Percentiles rank a stretch among this genome's conserved stretches.
Evolutionary conservation across 352 stramenopile species (phyloP).

Genomic region (Globisporangium megalacanthum): DNA sequence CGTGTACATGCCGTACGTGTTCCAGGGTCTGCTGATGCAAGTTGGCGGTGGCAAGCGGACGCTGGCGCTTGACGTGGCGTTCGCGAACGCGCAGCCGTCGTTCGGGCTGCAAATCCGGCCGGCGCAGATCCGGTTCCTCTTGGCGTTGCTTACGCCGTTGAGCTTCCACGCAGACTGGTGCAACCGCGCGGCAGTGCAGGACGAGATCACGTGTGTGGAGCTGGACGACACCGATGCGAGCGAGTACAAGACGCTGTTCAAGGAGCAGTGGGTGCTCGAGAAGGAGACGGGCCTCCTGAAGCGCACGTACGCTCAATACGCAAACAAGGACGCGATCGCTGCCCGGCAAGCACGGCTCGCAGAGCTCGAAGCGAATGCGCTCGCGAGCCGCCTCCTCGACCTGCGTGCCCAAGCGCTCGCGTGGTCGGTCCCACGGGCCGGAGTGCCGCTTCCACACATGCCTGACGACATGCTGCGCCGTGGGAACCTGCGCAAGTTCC

Average conservation of each 20-base stretch:
- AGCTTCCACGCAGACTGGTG: conserved; percentile 70
- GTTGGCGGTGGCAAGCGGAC: conserved; percentile 25
- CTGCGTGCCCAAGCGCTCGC: conserved; percentile 50
- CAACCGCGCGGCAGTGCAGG: conserved; percentile 40
- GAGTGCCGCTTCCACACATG: conserved; percentile 38
- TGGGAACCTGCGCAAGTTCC: conserved; percentile 56
- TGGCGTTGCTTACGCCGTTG: conserved; percentile 51
- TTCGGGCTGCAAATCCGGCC: conserved; percentile 57
- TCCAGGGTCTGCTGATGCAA: conserved; percentile 57
- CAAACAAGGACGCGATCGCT: conserved; percentile 35
- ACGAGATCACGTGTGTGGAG: conserved; percentile 62
- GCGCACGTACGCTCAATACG: conserved; percentile 33
- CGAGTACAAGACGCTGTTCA: conserved; percentile 60
- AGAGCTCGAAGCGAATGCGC: conserved; percentile 48
- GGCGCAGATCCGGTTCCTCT: conserved; percentile 50
- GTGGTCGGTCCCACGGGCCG: conserved; percentile 61
- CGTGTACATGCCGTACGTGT: conserved; percentile 58
- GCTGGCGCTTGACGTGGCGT: conserved; percentile 51
- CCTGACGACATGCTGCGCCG: conserved; percentile 35
- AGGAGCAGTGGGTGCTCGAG: conserved; percentile 48
- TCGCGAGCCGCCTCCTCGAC: conserved; percentile 54
- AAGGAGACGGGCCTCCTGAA: conserved; percentile 37
- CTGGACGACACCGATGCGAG: conserved; percentile 32
- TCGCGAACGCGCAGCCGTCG: conserved; percentile 21
- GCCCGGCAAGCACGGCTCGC: conserved; percentile 34